phyloP scores from a whole-genome alignment of 805 yeast species.

The Suhomyces xylopsoci region DNA sequence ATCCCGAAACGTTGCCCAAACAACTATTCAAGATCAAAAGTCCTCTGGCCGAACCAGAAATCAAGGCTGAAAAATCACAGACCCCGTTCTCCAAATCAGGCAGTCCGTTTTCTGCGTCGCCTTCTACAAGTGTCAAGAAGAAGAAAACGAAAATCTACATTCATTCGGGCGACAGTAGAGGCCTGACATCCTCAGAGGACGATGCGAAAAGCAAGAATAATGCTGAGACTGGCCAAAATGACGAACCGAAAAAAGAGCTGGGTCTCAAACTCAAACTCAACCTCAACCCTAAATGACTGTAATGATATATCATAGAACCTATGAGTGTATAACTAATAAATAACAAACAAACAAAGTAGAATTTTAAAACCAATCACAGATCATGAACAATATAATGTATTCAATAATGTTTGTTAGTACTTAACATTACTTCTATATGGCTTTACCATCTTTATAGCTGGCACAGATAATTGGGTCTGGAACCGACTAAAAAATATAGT shows the following conservation, averaged over 20 bases:
- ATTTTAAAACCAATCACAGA: too few relatives aligned
- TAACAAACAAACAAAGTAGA: too few relatives aligned
- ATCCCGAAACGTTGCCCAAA: neutral
- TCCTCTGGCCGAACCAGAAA: slow-evolving; percentile 12
- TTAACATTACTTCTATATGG: too few relatives aligned
- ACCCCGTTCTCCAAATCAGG: slow-evolving; percentile 15
- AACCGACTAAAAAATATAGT: too few relatives aligned
- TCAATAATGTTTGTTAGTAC: too few relatives aligned
- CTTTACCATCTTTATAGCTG: too few relatives aligned
- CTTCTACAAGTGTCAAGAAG: slow-evolving; percentile 14
- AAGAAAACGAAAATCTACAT: slow-evolving; percentile 28
- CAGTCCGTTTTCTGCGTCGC: slow-evolving; percentile 17
- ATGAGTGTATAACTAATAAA: neutral
- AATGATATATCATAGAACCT: neutral
- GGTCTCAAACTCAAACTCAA: slow-evolving; percentile 14
- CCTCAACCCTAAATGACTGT: slow-evolving; percentile 8
- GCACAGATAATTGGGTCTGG: too few relatives aligned
- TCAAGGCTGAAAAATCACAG: slow-evolving; percentile 4
- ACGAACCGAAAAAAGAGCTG: slow-evolving; percentile 7
- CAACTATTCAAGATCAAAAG: slow-evolving; percentile 5
- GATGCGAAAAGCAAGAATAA: slow-evolving; percentile 1
- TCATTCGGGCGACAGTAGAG: slow-evolving; percentile 15
- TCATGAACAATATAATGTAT: too few relatives aligned
- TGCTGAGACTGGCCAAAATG: slow-evolving; percentile 3
- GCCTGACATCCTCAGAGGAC: slow-evolving; percentile 10